Base-by-base conservation (phyloP, 83 land plant species). In the Larix sibirica region DNA sequence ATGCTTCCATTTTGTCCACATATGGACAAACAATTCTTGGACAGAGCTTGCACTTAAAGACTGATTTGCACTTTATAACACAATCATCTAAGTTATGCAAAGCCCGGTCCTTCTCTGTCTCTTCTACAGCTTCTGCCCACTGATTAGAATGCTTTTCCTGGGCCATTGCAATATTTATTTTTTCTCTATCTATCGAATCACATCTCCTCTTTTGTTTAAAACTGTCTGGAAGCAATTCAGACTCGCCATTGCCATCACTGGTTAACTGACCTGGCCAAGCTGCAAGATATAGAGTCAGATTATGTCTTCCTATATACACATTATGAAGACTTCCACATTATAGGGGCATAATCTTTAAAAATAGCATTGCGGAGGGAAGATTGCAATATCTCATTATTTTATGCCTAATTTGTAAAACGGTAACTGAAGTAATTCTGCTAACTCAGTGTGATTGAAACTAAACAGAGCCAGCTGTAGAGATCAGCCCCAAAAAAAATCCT, bases 1-100 rank as follows among this genome's bases (percentile, higher is more conserved):
- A 94, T 66, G 84, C 80, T 80, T 70, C 83, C 50, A 94, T 60
- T 26, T 85, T 87, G 10, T 84, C 87, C 82, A 88, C 89, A 66
- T 50, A 85, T 68, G 92, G 82, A 69, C 91, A 92, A 44, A 94
- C 82, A 75, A 90, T 87, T 63, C 86, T 90, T 24, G 94, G 96
- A 81, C 94, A 94, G 1, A 92, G 77, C 84, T 84, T 87, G 83
- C 94, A 94, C 81, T 86, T 92, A 61, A 92, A 92, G 67, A 92
- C 91, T 50, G 89, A 85, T 77, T 94, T 94, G 68, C 70, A 78
- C 68, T 79, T 80, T 62, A 92, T 73, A 40, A 93, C 76, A 85
- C 79, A 86, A 17, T 83, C 83, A 31, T 63, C 82, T 10, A 78
- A 16, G 40, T 80, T 69, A 20, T 81, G 14, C 31, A 62, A 38